A percentile compares a stretch with the other conserved stretches of the same genome.
Conservation (phyloP, 1,284 basidiomycete species). For the Papiliotrema nemorosa region DNA sequence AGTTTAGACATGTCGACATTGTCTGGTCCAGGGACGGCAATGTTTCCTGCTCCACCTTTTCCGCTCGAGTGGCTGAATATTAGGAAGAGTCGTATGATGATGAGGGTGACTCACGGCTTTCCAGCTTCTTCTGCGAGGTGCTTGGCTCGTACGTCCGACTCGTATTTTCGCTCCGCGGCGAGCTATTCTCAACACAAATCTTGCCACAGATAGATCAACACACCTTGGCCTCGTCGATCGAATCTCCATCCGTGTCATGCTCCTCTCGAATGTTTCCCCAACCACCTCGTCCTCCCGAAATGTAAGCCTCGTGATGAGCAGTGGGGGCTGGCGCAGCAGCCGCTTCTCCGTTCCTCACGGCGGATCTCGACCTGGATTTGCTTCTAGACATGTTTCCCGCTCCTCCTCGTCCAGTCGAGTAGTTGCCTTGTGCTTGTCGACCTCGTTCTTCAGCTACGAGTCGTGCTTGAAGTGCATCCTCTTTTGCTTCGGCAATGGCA, state of each 20-base stretch:
- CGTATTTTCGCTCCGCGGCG: constrained; percentile 28
- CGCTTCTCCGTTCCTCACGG: constrained; percentile 9
- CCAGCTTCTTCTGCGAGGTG: constrained; percentile 31
- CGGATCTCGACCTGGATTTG: constrained; percentile 27
- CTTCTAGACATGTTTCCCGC: constrained; percentile 40
- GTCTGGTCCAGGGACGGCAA: constrained; percentile 17
- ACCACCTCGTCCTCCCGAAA: constrained; percentile 41
- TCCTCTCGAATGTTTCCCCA: constrained; percentile 47
- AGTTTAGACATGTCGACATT: constrained; percentile 32
- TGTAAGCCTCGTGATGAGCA: constrained; percentile 1
- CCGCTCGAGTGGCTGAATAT: constrained; percentile 30
- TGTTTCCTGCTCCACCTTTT: constrained; percentile 44
- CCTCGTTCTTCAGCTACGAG: constrained; percentile 45
- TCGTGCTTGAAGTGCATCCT: constrained; percentile 42
- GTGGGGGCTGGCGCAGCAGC: neutral
- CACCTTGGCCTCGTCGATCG: constrained; percentile 31
- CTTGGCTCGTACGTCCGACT: constrained; percentile 33
- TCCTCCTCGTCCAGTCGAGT: constrained; percentile 48
- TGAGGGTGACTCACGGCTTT: constrained; percentile 26
- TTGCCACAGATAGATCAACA: neutral
- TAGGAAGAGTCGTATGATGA: neutral
- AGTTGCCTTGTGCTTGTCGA: constrained; percentile 35
- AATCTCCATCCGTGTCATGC: constrained; percentile 12
- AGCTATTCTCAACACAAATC: constrained; percentile 6
- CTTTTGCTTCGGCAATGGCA: constrained; percentile 30